phyloP scores from a whole-genome alignment of 192 early-diverging fungal genomes.

The Gigaspora rosea region DNA sequence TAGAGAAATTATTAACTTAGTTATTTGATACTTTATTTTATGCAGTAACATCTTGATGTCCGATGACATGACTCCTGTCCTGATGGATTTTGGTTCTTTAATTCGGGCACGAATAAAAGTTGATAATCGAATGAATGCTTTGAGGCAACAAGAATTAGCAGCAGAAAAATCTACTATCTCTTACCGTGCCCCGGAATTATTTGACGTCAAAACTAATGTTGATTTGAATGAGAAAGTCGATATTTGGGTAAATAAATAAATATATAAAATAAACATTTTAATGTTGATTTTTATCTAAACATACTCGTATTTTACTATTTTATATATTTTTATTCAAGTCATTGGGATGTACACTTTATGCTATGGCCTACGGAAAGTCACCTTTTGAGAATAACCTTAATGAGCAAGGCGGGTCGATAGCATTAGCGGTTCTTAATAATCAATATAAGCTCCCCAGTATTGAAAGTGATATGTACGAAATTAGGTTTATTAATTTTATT shows the following conservation, averaged over 20 bases:
- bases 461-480: constrained; percentile 30
- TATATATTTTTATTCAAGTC: constrained; percentile 37
- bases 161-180: constrained; percentile 72
- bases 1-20: not conserved
- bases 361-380: constrained; percentile 67
- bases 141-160: constrained; percentile 72
- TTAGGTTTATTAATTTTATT: no score
- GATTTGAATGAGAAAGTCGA: constrained; percentile 71
- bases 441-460: constrained; percentile 55
- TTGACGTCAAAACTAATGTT: constrained; percentile 69
- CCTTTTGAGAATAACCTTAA: constrained; percentile 70
- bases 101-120: constrained; percentile 57
- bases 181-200: constrained; percentile 78
- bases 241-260: constrained; percentile 60
- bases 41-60: constrained; percentile 63
- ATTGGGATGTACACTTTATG: constrained; percentile 72
- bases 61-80: constrained; percentile 68
- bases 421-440: constrained; percentile 70
- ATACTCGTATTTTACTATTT: not conserved
- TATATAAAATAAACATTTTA: not conserved
- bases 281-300: not conserved
- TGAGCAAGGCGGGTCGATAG: constrained; percentile 70
- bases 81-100: constrained; percentile 82
- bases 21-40: not conserved
- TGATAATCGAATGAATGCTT: constrained; percentile 56